phyloP scores from a whole-genome alignment of 129 eudicot genomes.

The Lactuca saligna region DNA sequence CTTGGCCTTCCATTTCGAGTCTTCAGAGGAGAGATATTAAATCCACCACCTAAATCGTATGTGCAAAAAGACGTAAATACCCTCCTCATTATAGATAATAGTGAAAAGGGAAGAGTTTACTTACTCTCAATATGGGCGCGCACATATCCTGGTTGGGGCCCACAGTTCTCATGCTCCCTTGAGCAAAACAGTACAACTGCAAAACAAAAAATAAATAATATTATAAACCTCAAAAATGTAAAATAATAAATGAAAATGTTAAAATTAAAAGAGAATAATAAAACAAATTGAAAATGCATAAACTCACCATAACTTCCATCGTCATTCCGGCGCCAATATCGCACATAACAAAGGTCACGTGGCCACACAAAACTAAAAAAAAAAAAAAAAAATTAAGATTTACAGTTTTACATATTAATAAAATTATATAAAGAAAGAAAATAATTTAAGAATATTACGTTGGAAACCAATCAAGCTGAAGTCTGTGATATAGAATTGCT shows the following conservation, averaged over 20 bases:
- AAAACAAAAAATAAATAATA: conserved; percentile 21
- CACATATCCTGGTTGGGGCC: conserved; percentile 96
- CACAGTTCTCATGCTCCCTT: conserved; percentile 92
- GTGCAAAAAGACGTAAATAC: no score
- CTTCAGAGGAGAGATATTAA: conserved; percentile 85
- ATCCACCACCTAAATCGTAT: conserved; percentile 74
- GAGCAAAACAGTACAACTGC: conserved; percentile 98
- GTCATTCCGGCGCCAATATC: conserved; percentile 99
- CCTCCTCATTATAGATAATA: no score
- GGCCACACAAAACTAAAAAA: conserved; percentile 90
- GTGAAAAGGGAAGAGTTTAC: no score
- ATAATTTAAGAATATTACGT: conserved; percentile 43
- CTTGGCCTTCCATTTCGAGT: conserved; percentile 93
- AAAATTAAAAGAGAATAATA: neutral
- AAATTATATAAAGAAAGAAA: no score
- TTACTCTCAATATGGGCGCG: conserved; percentile 99
- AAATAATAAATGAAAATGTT: conserved; percentile 10
- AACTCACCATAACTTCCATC: conserved; percentile 96
- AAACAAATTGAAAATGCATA: neutral
- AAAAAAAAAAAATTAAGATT: neutral
- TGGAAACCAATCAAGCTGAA: conserved; percentile 96
- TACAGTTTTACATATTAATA: no score
- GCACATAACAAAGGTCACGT: conserved; percentile 97
- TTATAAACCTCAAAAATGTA: neutral
- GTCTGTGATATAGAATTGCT: conserved; percentile 88